Evolutionary conservation across 495 filamentous ascomycete genomes (phyloP).

Genomic region (Trichoderma reesei): DNA sequence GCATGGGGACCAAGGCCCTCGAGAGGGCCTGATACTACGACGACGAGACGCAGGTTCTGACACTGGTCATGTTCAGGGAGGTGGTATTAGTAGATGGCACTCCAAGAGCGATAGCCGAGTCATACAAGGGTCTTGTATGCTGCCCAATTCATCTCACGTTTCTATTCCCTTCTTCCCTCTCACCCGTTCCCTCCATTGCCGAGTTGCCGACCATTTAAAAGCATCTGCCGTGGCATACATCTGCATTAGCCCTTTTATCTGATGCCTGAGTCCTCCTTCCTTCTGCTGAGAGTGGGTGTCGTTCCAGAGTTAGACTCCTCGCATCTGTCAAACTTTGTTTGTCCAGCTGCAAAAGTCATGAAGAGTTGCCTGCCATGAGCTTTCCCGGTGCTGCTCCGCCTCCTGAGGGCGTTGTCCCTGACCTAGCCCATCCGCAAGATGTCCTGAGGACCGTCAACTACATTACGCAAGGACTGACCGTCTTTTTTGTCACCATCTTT

Average conservation of each 20-base stretch:
- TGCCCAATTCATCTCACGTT: too few relatives aligned
- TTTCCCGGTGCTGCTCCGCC: constrained; percentile 11
- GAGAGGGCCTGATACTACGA: too few relatives aligned
- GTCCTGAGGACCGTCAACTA: constrained; percentile 30
- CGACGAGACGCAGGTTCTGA: neutral
- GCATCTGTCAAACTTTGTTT: neutral
- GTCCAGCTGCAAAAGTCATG: neutral
- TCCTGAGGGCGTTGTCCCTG: constrained; percentile 12
- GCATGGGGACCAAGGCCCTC: too few relatives aligned
- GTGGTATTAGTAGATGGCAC: neutral
- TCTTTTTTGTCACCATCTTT: constrained; percentile 32
- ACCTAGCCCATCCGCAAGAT: constrained; percentile 24
- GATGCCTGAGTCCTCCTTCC: neutral
- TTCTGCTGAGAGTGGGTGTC: neutral
- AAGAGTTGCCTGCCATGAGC: neutral
- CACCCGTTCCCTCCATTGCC: too few relatives aligned
- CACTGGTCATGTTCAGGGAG: neutral
- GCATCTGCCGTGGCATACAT: too few relatives aligned
- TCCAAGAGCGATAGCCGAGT: neutral
- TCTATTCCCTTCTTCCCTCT: too few relatives aligned
- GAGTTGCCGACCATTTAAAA: too few relatives aligned
- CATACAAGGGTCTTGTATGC: neutral
- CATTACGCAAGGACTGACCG: constrained; percentile 36
- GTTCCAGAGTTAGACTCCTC: neutral
- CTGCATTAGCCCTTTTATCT: neutral